These are phyloP conservation scores for Rubroboletus pulcherrimus DNA, from an alignment of 768 basidiomycete species.

Conservation along the genomic window DNA sequence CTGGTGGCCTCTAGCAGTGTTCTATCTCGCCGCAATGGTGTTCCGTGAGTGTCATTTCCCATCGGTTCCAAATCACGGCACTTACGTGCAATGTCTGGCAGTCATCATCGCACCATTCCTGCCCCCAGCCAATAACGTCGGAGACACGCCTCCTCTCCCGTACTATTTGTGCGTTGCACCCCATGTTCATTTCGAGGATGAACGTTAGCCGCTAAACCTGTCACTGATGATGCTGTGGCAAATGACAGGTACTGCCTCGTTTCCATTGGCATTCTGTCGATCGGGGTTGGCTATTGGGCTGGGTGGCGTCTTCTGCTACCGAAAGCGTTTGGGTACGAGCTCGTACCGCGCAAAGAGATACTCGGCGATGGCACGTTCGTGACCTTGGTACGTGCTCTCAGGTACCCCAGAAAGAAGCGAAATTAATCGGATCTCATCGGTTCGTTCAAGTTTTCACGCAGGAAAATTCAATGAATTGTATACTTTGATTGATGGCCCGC, in stretches of 20 bases:
- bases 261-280: conserved; percentile 44
- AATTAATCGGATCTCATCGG: neutral
- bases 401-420: neutral
- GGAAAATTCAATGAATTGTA: conserved; percentile 3
- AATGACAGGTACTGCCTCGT: conserved; percentile 47
- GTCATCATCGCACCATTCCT: conserved; percentile 57
- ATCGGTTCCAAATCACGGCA: neutral
- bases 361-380: conserved; percentile 53
- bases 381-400: conserved; percentile 32
- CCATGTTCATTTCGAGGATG: conserved; percentile 26
- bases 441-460: conserved; percentile 11
- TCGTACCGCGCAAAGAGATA: no score
- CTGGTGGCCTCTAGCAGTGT: conserved; percentile 50
- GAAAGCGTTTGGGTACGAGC: conserved; percentile 43
- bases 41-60: conserved; percentile 43
- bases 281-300: conserved; percentile 53
- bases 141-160: conserved; percentile 60
- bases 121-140: conserved; percentile 48
- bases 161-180: conserved; percentile 45
- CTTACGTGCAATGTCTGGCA: conserved; percentile 6
- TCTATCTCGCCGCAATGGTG: conserved; percentile 47
- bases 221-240: neutral
- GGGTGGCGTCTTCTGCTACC: conserved; percentile 51
- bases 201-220: conserved; percentile 14
- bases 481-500: neutral